Evolutionary conservation across 169 alveolate species (phyloP).

Genomic region (Plasmodium falciparum): DNA sequence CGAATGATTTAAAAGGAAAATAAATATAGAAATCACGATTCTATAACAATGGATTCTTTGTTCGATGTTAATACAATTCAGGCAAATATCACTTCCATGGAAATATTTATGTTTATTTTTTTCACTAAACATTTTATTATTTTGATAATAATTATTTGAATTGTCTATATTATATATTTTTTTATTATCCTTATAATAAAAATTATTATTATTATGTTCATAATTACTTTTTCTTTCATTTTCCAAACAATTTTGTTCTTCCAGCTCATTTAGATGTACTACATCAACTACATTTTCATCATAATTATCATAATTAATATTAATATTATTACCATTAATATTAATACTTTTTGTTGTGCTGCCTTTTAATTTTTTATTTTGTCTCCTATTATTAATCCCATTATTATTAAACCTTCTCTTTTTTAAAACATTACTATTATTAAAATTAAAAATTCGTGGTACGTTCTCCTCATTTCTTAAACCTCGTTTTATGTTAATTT

Average conservation of each 20-base stretch:
- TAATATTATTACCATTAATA: not conserved
- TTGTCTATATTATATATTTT: too few relatives aligned
- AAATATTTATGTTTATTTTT: conserved; percentile 19
- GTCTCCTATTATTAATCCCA: too few relatives aligned
- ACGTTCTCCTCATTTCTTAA: conserved; percentile 5
- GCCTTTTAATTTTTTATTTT: not conserved
- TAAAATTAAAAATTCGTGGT: conserved; percentile 26
- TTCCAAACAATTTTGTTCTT: not conserved
- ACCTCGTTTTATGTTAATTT: not conserved
- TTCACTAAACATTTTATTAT: conserved; percentile 14
- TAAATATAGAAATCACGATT: conserved; percentile 33
- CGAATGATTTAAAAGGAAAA: conserved; percentile 58
- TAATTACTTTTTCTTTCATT: not conserved
- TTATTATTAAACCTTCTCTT: conserved; percentile 18
- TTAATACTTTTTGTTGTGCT: conserved; percentile 1
- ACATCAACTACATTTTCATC: conserved; percentile 1
- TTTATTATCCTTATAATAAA: too few relatives aligned
- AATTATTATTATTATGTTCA: not conserved
- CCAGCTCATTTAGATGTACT: not conserved
- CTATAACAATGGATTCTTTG: conserved; percentile 63
- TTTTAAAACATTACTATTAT: conserved; percentile 10
- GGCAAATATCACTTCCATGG: conserved; percentile 30
- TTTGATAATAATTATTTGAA: too few relatives aligned
- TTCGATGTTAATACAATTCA: conserved; percentile 27
- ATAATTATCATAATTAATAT: not conserved